Evolutionary conservation across 176 grass and related monocot genomes (phyloP).

Genomic region (Zizania latifolia): DNA sequence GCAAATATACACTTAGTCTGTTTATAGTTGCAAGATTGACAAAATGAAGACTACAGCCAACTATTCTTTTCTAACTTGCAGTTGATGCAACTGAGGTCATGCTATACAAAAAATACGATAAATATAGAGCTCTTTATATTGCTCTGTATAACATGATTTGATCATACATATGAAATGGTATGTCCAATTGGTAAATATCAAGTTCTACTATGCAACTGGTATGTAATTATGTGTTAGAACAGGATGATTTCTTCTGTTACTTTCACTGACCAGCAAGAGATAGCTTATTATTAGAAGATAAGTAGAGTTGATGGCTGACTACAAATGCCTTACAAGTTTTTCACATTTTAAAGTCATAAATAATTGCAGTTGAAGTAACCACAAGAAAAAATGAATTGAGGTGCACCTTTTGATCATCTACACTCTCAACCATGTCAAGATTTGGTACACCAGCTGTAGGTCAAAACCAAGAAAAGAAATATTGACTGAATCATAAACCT

Average conservation of each 20-base stretch:
- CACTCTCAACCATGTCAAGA: slow-evolving; percentile 88
- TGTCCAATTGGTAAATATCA: not conserved
- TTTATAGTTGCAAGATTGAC: not conserved
- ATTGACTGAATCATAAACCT: not conserved
- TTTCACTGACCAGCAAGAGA: not conserved
- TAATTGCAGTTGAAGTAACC: not conserved
- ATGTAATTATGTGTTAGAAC: not conserved
- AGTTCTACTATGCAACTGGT: not conserved
- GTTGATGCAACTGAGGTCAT: not conserved
- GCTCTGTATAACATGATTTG: not conserved
- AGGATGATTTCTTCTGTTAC: not conserved
- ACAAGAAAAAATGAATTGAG: slow-evolving; percentile 10
- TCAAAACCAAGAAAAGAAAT: slow-evolving; percentile 20
- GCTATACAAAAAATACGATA: not conserved
- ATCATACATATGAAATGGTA: not conserved
- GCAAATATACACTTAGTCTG: not conserved
- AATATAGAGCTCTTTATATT: too few relatives aligned
- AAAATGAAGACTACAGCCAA: not conserved
- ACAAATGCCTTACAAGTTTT: not conserved
- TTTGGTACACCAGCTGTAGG: slow-evolving; percentile 78
- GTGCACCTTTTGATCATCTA: slow-evolving; percentile 88
- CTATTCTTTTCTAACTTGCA: not conserved
- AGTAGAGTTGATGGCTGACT: not conserved
- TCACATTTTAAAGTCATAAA: not conserved
- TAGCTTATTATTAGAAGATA: not conserved